phyloP scores from a whole-genome alignment of 1,284 basidiomycete genomes.

The Ceratobasidium sp. region DNA sequence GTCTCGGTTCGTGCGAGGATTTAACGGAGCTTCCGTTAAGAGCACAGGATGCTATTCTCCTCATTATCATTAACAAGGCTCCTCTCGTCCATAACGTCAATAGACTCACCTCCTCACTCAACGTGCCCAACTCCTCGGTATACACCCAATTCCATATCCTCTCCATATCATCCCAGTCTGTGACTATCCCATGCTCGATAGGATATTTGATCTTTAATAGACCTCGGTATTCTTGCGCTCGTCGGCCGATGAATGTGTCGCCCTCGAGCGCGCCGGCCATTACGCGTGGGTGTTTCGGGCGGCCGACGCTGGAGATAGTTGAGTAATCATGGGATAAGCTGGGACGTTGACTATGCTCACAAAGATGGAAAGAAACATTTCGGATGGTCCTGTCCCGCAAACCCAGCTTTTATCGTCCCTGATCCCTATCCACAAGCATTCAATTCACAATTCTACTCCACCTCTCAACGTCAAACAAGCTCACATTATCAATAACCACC shows the following conservation, averaged over 20 bases:
- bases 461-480: constrained; percentile 55
- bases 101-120: constrained; percentile 90
- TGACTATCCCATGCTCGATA: constrained; percentile 95
- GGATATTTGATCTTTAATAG: constrained; percentile 97
- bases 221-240: constrained; percentile 94
- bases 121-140: constrained; percentile 91
- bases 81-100: no score
- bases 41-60: constrained; percentile 86
- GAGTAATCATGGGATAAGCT: constrained; percentile 49
- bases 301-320: constrained; percentile 78
- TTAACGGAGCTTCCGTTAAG: constrained; percentile 94
- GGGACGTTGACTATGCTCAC: constrained; percentile 70
- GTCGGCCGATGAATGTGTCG: constrained; percentile 92
- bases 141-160: constrained; percentile 98
- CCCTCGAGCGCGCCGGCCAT: constrained; percentile 97
- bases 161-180: constrained; percentile 98
- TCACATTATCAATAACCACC: constrained; percentile 96
- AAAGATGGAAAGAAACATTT: constrained; percentile 99
- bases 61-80: background rate
- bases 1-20: constrained; percentile 94
- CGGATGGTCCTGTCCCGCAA: constrained; percentile 97
- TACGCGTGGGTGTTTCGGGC: constrained; percentile 95
- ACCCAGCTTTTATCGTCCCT: constrained; percentile 97
- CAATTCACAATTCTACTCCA: constrained; percentile 22
- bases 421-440: constrained; percentile 76